Conservation (phyloP, 179 eudicot genomes). For the Carnegiea gigantea region DNA sequence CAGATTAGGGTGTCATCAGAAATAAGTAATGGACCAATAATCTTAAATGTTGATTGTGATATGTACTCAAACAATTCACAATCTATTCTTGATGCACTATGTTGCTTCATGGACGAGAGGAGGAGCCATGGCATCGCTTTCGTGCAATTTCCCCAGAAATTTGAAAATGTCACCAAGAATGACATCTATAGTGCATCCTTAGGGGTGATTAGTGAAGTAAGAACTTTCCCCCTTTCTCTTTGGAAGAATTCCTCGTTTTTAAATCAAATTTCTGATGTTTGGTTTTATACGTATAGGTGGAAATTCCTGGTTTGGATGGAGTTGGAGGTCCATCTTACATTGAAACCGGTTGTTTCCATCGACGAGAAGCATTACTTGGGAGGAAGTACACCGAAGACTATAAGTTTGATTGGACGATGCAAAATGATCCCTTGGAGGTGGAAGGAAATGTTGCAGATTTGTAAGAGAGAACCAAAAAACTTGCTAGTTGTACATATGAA, state of each 20-base stretch:
- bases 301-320: constrained; percentile 67
- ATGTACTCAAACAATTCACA: constrained; percentile 76
- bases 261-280: neutral
- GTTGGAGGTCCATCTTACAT: constrained; percentile 69
- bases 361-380: constrained; percentile 65
- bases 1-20: constrained; percentile 89
- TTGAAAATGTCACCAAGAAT: constrained; percentile 55
- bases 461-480: constrained; percentile 42
- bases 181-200: constrained; percentile 56
- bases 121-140: constrained; percentile 60
- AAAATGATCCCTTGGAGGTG: constrained; percentile 22
- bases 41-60: constrained; percentile 84
- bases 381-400: constrained; percentile 39
- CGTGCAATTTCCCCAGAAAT: constrained; percentile 77
- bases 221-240: neutral
- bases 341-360: constrained; percentile 85
- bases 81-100: constrained; percentile 62
- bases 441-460: constrained; percentile 35
- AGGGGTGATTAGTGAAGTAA: constrained; percentile 36
- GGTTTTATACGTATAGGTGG: constrained; percentile 44
- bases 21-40: constrained; percentile 66
- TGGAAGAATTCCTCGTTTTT: too few relatives aligned
- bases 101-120: constrained; percentile 85
- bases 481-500: constrained; percentile 67
- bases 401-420: constrained; percentile 36